These are phyloP conservation scores for Zopfia rhizophila DNA, from an alignment of 2,329 filamentous ascomycete genomes.

Conservation along the genomic window DNA sequence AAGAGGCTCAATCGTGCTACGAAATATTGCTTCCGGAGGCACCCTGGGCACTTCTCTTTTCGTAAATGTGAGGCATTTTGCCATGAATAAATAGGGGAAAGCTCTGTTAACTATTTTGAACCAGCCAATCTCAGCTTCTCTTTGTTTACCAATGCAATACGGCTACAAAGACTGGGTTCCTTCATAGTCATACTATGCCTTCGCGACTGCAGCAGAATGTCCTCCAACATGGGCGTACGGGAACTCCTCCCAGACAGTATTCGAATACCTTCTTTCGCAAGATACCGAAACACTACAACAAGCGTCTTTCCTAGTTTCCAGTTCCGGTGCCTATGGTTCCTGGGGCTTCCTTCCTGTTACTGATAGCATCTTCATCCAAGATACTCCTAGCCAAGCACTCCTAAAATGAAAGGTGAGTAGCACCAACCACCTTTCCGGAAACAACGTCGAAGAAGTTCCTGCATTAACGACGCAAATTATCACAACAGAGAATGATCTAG, in stretches of 20 bases:
- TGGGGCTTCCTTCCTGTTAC: conserved; percentile 55
- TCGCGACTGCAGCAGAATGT: conserved; percentile 37
- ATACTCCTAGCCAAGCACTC: conserved; percentile 49
- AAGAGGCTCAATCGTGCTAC: conserved; percentile 49
- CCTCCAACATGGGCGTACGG: neutral
- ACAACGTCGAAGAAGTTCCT: conserved; percentile 62
- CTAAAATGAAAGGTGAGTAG: conserved; percentile 47
- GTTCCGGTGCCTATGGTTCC: conserved; percentile 47
- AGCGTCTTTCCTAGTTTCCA: conserved; percentile 46
- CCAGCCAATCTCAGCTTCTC: conserved; percentile 45
- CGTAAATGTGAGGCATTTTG: conserved; percentile 33
- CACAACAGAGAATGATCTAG: conserved; percentile 50
- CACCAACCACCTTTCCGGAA: conserved; percentile 41
- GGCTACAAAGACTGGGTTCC: conserved; percentile 58
- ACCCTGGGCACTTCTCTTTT: conserved; percentile 38
- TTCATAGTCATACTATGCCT: conserved; percentile 55
- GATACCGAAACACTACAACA: conserved; percentile 47
- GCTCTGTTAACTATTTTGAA: neutral
- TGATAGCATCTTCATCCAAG: conserved; percentile 50
- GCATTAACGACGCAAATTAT: conserved; percentile 57
- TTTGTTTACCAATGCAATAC: conserved; percentile 65
- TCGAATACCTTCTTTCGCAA: conserved; percentile 51
- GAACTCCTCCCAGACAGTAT: too few species aligned
- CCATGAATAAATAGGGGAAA: neutral
- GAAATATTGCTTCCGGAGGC: conserved; percentile 36